phyloP scores from a whole-genome alignment of 768 basidiomycete genomes.

The Xanthoconium purpureum region DNA sequence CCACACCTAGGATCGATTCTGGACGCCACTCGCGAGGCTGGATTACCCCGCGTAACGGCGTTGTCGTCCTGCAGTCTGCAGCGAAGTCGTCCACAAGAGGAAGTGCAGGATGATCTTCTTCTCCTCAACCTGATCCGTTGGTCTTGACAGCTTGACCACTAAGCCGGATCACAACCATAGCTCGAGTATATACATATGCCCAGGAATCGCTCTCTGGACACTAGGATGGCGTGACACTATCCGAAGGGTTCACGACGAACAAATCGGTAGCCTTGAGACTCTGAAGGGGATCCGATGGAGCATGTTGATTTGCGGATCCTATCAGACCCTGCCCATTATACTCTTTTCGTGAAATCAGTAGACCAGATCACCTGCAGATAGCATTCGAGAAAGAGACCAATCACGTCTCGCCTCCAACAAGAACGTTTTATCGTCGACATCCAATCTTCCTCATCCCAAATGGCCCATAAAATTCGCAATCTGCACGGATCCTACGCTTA shows the following conservation, averaged over 20 bases:
- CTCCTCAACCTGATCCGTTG: background rate
- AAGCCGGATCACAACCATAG: too few relatives aligned
- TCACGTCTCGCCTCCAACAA: background rate
- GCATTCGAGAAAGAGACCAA: slow-evolving; percentile 1
- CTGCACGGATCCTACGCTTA: slow-evolving; percentile 59
- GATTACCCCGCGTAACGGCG: background rate
- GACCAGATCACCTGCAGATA: slow-evolving; percentile 6
- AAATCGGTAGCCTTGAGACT: slow-evolving; percentile 1
- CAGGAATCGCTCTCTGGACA: too few relatives aligned
- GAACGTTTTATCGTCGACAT: slow-evolving; percentile 2
- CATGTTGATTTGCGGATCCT: slow-evolving; percentile 13
- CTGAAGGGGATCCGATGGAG: slow-evolving; percentile 16
- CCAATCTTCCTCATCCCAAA: slow-evolving; percentile 5
- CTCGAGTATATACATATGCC: too few relatives aligned
- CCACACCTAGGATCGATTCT: background rate
- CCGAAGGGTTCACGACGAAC: slow-evolving; percentile 14
- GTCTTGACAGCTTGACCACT: too few relatives aligned
- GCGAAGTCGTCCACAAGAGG: slow-evolving; percentile 14
- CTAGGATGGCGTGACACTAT: background rate
- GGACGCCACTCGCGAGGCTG: background rate
- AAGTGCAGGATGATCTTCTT: slow-evolving; percentile 10
- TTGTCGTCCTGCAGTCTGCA: background rate
- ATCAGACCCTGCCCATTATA: background rate
- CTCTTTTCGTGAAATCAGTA: slow-evolving; percentile 2
- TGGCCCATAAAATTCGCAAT: slow-evolving; percentile 9